Evolutionary conservation across 2,329 filamentous ascomycete species (phyloP), one percentile per base, ranked within the genome.

Genomic region (Sporothrix curviconia): DNA sequence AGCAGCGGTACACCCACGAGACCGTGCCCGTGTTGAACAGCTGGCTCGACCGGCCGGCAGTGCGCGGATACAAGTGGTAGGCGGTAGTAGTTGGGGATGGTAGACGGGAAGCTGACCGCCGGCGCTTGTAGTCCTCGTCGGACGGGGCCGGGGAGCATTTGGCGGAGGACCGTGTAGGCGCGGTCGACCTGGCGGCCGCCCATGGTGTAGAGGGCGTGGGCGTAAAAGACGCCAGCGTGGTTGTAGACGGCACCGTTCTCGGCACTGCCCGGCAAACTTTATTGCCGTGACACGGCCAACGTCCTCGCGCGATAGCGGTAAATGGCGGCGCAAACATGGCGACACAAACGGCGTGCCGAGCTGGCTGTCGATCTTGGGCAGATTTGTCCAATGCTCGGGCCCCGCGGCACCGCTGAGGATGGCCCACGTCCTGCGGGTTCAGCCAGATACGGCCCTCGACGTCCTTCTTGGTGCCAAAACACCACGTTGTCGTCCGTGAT

Each of bases 201-300:
- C 60, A 80, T 73, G 24, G 69, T 71, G 68, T 83, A 82, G 24
- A 83, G 65, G 11, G 75, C 75, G 70, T 79, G 76, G 49, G 78
- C 72, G 66, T 80, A 83, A 64, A 82, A 83, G 11, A 76, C 73
- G 32, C 72, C 74, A 0, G 80, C 79, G 65, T 83, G 80, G 69
- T 82, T 83, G 66, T 82, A 83, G 17, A 83, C 77, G 24, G 77
- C 76, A 1, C 72, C 80, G 65, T 83, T 83, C 67, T 83, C 80
- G n/a, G 75, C 80, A 44, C 78, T 78, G 3, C 79, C 79, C 3
- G 78, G 75, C 58, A 77, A 79, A 66, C 82, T 82, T 64, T 82
- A 79, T n/a, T n/a, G n/a, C n/a, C 59, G 79, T 82, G 14, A 82
- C 79, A 46, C 79, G 78, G 9, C 80, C 79, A 22, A 82, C 72